These are phyloP conservation scores for Priceomyces castillae DNA, from an alignment of 805 yeast genomes.

Conservation along the genomic window DNA sequence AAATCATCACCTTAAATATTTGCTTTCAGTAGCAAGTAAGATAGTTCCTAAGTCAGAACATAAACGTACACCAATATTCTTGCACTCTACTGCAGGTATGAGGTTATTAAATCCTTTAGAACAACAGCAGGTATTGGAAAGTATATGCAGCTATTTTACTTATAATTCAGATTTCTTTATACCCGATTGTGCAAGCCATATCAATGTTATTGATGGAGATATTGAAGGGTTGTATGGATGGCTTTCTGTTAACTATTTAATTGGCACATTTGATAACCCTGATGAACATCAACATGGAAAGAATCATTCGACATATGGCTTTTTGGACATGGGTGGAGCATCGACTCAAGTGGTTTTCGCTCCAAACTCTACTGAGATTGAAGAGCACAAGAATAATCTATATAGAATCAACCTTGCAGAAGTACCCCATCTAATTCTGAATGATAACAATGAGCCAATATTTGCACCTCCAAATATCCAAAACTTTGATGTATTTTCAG, in stretches of 20 bases:
- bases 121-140: slow-evolving; percentile 44
- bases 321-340: slow-evolving; percentile 64
- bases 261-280: slow-evolving; percentile 44
- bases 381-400: slow-evolving; percentile 45
- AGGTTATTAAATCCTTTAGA: slow-evolving; percentile 53
- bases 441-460: slow-evolving; percentile 1
- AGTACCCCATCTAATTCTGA: slow-evolving; percentile 20
- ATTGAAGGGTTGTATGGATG: slow-evolving; percentile 67
- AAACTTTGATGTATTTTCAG: slow-evolving; percentile 47
- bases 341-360: slow-evolving; percentile 64
- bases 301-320: slow-evolving; percentile 50
- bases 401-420: slow-evolving; percentile 44
- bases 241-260: slow-evolving; percentile 58
- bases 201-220: slow-evolving; percentile 62
- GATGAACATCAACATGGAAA: slow-evolving; percentile 40
- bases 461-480: slow-evolving; percentile 21
- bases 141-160: slow-evolving; percentile 50
- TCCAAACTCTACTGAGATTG: slow-evolving; percentile 47
- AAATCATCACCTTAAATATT: slow-evolving; percentile 45
- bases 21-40: slow-evolving; percentile 47
- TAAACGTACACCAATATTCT: slow-evolving; percentile 59
- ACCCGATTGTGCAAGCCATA: slow-evolving; percentile 61
- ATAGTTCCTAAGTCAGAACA: slow-evolving; percentile 62
- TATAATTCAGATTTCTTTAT: slow-evolving; percentile 48
- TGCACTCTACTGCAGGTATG: slow-evolving; percentile 73